phyloP scores from a whole-genome alignment of 305 asterid genomes.

The Fraxinus angustifolia region DNA sequence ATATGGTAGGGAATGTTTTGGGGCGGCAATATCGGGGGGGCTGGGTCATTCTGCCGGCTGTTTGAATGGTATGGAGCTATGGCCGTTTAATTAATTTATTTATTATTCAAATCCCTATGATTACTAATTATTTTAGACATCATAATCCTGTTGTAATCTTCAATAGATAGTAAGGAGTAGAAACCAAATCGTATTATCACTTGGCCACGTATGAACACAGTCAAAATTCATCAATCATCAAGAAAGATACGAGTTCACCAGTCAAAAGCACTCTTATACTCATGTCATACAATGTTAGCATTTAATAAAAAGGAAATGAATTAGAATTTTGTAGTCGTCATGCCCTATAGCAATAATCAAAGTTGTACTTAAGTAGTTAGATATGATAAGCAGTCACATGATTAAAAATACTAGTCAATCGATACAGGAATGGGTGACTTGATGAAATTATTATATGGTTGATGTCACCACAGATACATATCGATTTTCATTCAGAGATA shows the following conservation, averaged over 20 bases:
- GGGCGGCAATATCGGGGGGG: slow-evolving; percentile 49
- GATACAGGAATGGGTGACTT: not conserved
- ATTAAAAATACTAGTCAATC: not conserved
- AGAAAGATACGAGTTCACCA: not conserved
- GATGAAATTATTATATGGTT: not conserved
- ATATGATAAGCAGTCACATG: not conserved
- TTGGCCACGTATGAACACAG: not conserved
- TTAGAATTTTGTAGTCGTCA: not conserved
- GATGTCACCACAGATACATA: too few species aligned
- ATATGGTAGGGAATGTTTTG: slow-evolving; percentile 24
- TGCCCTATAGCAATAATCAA: not conserved
- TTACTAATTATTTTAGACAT: not conserved
- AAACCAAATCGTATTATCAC: not conserved
- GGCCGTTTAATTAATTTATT: slow-evolving; percentile 27
- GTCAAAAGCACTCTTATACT: not conserved
- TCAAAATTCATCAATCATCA: not conserved
- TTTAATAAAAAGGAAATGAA: not conserved
- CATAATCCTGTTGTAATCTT: not conserved
- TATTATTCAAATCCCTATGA: not conserved
- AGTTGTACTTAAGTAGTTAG: not conserved
- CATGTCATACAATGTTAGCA: not conserved
- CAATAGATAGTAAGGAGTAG: not conserved
- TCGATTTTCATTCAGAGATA: not conserved
- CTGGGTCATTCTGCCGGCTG: slow-evolving; percentile 62
- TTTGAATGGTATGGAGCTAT: slow-evolving; percentile 8